Conservation (phyloP, 2,329 filamentous ascomycete species). For the Salinomyces thailandicus region DNA sequence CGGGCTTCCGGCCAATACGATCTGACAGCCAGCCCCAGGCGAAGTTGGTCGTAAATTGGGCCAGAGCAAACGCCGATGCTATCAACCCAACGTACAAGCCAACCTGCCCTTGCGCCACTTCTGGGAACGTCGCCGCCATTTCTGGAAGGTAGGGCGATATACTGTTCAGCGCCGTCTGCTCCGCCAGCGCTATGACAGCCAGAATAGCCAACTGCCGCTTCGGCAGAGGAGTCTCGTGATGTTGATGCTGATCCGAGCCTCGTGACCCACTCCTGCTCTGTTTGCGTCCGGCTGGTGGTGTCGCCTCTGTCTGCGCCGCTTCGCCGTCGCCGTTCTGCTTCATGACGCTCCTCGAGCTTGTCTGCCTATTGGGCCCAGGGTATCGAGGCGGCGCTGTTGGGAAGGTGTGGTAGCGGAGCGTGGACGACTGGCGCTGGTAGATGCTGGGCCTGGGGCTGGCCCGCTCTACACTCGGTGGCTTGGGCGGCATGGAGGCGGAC, state of each 20-base stretch:
- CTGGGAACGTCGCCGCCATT: slow-evolving; percentile 80
- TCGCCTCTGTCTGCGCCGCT: slow-evolving; percentile 1
- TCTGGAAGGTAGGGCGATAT: slow-evolving; percentile 90
- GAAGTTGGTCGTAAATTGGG: slow-evolving; percentile 87
- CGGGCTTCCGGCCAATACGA: slow-evolving; percentile 67
- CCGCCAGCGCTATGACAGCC: slow-evolving; percentile 77
- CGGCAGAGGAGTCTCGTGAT: slow-evolving; percentile 63
- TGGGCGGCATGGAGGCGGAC: slow-evolving; percentile 2
- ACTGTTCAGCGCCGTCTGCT: slow-evolving; percentile 94
- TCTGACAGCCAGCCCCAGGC: slow-evolving; percentile 82
- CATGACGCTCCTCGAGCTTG: slow-evolving; percentile 3
- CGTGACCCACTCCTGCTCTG: slow-evolving; percentile 1
- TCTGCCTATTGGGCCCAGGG: slow-evolving; percentile 39
- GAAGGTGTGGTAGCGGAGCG: slow-evolving; percentile 69
- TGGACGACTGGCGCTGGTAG: slow-evolving; percentile 39
- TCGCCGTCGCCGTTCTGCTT: slow-evolving; percentile 1
- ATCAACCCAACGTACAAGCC: slow-evolving; percentile 85
- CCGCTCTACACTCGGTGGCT: not conserved
- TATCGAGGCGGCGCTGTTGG: slow-evolving; percentile 62
- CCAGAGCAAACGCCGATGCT: slow-evolving; percentile 82
- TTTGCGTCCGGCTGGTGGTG: slow-evolving; percentile 9
- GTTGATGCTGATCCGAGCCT: not conserved
- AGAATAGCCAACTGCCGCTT: slow-evolving; percentile 72
- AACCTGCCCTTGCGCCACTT: slow-evolving; percentile 58
- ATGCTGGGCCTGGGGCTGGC: slow-evolving; percentile 12